Conservation (phyloP, 768 basidiomycete genomes). For the Podaxis sp. region DNA sequence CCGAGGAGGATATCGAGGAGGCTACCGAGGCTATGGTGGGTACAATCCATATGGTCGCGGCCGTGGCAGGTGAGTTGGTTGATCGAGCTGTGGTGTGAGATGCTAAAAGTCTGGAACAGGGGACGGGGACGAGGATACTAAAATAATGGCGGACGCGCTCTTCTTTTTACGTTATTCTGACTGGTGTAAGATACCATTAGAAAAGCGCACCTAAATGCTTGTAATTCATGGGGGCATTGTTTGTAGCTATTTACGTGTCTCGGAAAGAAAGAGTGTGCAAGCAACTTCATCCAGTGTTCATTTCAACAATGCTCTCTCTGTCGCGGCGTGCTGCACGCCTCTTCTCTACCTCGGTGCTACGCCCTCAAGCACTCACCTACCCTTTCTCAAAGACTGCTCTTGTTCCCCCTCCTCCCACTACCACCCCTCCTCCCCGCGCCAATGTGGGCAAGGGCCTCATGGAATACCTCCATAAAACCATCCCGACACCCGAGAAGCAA, state of each 20-base stretch:
- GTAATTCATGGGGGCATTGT: not conserved
- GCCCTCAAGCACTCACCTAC: conserved; percentile 32
- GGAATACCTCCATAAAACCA: conserved; percentile 61
- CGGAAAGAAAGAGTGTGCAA: not conserved
- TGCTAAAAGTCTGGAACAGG: conserved; percentile 17
- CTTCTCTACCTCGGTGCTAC: conserved; percentile 13
- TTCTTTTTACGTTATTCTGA: conserved; percentile 8
- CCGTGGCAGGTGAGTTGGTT: conserved; percentile 64
- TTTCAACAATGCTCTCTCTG: not conserved
- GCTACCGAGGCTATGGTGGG: conserved; percentile 46
- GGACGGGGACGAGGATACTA: conserved; percentile 70
- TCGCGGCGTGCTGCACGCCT: not conserved
- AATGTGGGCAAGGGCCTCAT: conserved; percentile 74
- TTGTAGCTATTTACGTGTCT: not conserved
- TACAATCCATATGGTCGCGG: conserved; percentile 58
- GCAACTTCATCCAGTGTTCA: not conserved
- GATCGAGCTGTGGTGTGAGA: not conserved
- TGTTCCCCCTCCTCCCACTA: conserved; percentile 40
- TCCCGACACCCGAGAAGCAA: conserved; percentile 66
- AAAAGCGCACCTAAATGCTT: not conserved
- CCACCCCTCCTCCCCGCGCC: conserved; percentile 41
- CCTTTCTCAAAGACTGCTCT: conserved; percentile 73
- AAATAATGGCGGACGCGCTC: conserved; percentile 12
- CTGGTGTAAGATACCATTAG: conserved; percentile 15
- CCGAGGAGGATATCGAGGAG: conserved; percentile 56